Evolutionary conservation across 176 grass and related monocot species (phyloP).

Genomic region (Eleusine coracana): DNA sequence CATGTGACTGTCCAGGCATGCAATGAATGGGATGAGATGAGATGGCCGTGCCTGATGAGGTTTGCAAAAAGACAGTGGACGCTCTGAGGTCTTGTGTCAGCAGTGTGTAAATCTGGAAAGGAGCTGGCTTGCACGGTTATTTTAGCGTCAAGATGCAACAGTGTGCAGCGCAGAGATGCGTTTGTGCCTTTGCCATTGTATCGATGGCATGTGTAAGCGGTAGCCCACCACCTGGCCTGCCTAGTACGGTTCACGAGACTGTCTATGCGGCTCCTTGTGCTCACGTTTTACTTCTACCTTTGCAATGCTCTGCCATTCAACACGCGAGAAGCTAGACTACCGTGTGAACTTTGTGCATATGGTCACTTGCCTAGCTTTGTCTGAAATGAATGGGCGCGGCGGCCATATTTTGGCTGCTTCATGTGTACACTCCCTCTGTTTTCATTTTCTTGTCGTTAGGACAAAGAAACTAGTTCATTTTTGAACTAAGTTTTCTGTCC

Average conservation of each 20-base stretch:
- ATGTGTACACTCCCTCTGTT: no score
- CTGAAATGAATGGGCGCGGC: background rate
- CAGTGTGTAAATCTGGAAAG: slow-evolving; percentile 29
- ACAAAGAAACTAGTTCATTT: no score
- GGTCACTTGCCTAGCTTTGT: background rate
- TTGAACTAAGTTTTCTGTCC: no score
- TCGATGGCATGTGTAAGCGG: background rate
- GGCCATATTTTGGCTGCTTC: no score
- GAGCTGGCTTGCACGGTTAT: slow-evolving; percentile 1
- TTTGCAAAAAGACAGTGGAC: background rate
- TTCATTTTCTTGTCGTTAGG: no score
- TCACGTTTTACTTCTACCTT: background rate
- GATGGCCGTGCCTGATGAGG: slow-evolving; percentile 21
- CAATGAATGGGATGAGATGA: slow-evolving; percentile 35
- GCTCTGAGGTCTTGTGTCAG: slow-evolving; percentile 15
- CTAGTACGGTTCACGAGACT: background rate
- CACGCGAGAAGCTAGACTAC: background rate
- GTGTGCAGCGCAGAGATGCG: background rate
- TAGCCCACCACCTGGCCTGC: background rate
- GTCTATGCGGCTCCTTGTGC: background rate
- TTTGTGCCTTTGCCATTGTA: background rate
- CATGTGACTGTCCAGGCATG: slow-evolving; percentile 55
- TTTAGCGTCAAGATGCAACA: slow-evolving; percentile 21
- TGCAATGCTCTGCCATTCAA: background rate
- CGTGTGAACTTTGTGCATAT: background rate